These are phyloP conservation scores for Cudoniella acicularis DNA, from an alignment of 495 filamentous ascomycete genomes.

Conservation along the genomic window DNA sequence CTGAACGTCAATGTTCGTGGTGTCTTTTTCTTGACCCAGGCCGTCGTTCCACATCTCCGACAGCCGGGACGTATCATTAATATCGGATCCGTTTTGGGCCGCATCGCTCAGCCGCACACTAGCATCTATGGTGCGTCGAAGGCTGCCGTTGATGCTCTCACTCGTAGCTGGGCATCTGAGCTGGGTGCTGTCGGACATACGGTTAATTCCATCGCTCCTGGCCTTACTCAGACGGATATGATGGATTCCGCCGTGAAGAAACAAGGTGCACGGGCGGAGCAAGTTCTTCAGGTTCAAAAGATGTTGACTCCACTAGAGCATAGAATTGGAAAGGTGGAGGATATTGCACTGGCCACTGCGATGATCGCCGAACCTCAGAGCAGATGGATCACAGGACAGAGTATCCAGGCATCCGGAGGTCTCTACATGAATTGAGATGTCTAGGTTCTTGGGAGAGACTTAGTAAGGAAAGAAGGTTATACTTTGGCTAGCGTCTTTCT, in stretches of 20 bases:
- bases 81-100: constrained; percentile 3
- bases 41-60: constrained; percentile 9
- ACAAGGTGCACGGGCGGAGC: constrained; percentile 28
- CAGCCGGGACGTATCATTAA: constrained; percentile 8
- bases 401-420: constrained; percentile 55
- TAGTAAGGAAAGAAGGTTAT: too few species aligned
- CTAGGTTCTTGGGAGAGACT: too few species aligned
- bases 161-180: constrained; percentile 58
- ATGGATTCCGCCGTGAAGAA: constrained; percentile 39
- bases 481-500: too few species aligned
- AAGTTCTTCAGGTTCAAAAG: too few species aligned
- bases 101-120: not conserved
- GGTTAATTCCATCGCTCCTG: constrained; percentile 62
- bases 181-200: constrained; percentile 52
- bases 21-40: constrained; percentile 57
- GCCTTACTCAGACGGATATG: constrained; percentile 56
- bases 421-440: too few species aligned
- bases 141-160: constrained; percentile 66
- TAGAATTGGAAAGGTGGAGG: constrained; percentile 54
- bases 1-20: constrained; percentile 62
- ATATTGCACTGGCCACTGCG: constrained; percentile 53
- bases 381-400: constrained; percentile 62
- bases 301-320: constrained; percentile 43
- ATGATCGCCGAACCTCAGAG: constrained; percentile 50
- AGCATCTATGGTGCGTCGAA: constrained; percentile 53